Conservation (phyloP, 2,329 filamentous ascomycete genomes). For the Sclerotinia spermophila region DNA sequence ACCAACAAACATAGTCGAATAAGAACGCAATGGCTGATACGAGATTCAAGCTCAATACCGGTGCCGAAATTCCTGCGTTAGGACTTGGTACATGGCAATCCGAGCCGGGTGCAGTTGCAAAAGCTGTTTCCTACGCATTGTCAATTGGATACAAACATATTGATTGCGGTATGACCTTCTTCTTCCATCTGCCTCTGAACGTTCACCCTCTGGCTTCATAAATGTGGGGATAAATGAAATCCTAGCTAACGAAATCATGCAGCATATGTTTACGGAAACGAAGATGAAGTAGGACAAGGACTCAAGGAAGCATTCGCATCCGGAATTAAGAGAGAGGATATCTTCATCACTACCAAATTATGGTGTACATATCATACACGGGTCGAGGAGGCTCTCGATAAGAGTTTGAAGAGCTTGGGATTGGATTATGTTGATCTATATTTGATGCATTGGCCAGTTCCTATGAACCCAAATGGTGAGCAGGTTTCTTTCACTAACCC, state of each 20-base stretch:
- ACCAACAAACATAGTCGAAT: neutral
- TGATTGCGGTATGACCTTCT: slow-evolving; percentile 36
- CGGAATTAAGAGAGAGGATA: slow-evolving; percentile 60
- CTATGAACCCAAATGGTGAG: slow-evolving; percentile 71
- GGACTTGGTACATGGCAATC: slow-evolving; percentile 45
- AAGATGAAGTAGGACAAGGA: slow-evolving; percentile 76
- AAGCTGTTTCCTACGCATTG: slow-evolving; percentile 40
- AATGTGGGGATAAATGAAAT: slow-evolving; percentile 40
- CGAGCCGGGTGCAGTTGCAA: slow-evolving; percentile 41
- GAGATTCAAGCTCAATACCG: slow-evolving; percentile 37
- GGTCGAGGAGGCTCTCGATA: slow-evolving; percentile 65
- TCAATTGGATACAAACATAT: slow-evolving; percentile 52
- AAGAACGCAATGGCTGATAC: slow-evolving; percentile 20
- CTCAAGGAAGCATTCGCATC: slow-evolving; percentile 64
- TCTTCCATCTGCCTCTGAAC: neutral
- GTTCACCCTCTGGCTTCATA: neutral
- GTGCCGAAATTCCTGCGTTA: slow-evolving; percentile 39
- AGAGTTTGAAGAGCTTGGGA: slow-evolving; percentile 68
- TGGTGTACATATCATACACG: slow-evolving; percentile 73
- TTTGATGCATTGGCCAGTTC: slow-evolving; percentile 79
- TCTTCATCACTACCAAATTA: slow-evolving; percentile 66
- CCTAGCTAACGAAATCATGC: slow-evolving; percentile 28
- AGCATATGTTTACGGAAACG: slow-evolving; percentile 76
- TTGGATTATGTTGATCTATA: slow-evolving; percentile 80
- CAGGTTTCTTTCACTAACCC: neutral